phyloP scores from a whole-genome alignment of 352 stramenopile species.

The Elongisporangium prolatum region DNA sequence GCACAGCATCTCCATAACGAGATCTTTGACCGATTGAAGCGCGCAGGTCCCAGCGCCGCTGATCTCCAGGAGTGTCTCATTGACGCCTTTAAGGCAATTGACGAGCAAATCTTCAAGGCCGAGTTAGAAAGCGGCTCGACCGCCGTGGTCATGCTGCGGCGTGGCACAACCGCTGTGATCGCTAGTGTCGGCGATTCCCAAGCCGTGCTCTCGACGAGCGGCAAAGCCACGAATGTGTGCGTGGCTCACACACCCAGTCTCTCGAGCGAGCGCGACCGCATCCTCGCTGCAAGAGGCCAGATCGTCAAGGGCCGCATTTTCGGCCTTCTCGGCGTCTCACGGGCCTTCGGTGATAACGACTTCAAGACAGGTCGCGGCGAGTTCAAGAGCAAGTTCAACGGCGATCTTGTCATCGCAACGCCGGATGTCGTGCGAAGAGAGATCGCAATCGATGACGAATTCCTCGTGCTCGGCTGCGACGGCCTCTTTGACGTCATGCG shows the following conservation, averaged over 20 bases:
- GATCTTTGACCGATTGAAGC: constrained; percentile 50
- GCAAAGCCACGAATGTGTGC: constrained; percentile 52
- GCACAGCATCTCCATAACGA: constrained; percentile 47
- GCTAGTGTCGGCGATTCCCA: constrained; percentile 81
- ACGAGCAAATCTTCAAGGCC: constrained; percentile 69
- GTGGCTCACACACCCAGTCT: constrained; percentile 64
- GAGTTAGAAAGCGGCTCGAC: constrained; percentile 76
- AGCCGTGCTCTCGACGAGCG: constrained; percentile 61
- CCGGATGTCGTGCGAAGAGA: constrained; percentile 61
- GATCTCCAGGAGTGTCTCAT: constrained; percentile 27
- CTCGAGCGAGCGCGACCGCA: constrained; percentile 69
- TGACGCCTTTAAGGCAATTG: constrained; percentile 49
- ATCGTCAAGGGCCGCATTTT: constrained; percentile 85
- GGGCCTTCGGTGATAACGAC: constrained; percentile 82
- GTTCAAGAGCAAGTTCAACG: constrained; percentile 80
- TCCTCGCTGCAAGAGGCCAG: constrained; percentile 75
- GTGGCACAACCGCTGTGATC: constrained; percentile 42
- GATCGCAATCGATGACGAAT: constrained; percentile 61
- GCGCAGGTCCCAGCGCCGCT: constrained; percentile 19
- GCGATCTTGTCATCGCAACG: constrained; percentile 67
- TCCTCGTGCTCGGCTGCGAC: constrained; percentile 79
- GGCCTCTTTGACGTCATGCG: constrained; percentile 85
- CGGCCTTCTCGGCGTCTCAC: constrained; percentile 73
- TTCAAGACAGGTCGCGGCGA: constrained; percentile 82
- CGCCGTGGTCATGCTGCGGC: constrained; percentile 55